Conservation (phyloP, 2,329 filamentous ascomycete genomes). For the Colletotrichum tamarilloi region DNA sequence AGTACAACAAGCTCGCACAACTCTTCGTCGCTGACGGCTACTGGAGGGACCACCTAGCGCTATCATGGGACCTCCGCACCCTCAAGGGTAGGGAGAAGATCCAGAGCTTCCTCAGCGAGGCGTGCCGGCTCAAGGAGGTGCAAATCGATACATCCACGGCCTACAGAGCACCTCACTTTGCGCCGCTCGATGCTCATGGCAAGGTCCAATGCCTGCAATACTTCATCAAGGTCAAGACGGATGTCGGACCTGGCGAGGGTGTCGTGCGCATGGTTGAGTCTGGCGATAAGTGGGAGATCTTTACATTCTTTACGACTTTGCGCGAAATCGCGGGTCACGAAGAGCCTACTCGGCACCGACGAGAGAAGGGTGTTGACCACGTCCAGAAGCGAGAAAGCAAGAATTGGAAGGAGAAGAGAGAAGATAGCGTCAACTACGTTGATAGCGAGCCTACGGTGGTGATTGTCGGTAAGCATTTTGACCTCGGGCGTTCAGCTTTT, state of each 20-base stretch:
- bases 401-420: conserved; percentile 39
- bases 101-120: conserved; percentile 47
- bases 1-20: conserved; percentile 46
- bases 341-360: conserved; percentile 53
- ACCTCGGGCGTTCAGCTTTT: too few species aligned
- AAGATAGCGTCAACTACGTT: conserved; percentile 31
- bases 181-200: conserved; percentile 61
- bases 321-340: conserved; percentile 59
- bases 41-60: conserved; percentile 69
- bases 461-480: conserved; percentile 35
- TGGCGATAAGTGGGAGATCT: conserved; percentile 61
- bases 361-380: conserved; percentile 63
- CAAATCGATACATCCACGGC: conserved; percentile 57
- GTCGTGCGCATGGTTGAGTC: conserved; percentile 60
- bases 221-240: conserved; percentile 65
- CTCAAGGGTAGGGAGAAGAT: conserved; percentile 56
- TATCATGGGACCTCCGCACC: conserved; percentile 65
- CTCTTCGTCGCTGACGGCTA: conserved; percentile 59
- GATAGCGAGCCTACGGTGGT: conserved; percentile 34
- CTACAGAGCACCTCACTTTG: conserved; percentile 54
- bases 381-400: conserved; percentile 52
- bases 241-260: conserved; percentile 66
- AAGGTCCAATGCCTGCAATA: conserved; percentile 64
- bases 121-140: conserved; percentile 53
- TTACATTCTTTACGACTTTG: conserved; percentile 66